A percentile compares a stretch with the other conserved stretches of the same genome.
Conservation (phyloP, 768 basidiomycete species). For the Dentipellis fragilis region DNA sequence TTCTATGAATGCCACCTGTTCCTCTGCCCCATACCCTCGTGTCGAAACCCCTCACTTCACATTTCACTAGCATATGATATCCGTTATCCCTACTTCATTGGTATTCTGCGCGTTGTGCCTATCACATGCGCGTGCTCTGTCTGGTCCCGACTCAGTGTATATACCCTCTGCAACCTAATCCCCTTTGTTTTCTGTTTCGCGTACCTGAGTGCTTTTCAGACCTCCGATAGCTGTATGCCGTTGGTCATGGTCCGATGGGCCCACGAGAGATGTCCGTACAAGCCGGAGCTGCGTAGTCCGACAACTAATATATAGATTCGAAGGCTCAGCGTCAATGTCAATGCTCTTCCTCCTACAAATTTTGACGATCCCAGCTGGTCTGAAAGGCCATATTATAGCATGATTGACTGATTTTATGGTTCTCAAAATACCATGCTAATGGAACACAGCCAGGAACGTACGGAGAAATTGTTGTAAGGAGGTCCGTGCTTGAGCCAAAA, state of each 20-base stretch:
- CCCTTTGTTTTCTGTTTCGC: neutral
- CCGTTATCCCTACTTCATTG: neutral
- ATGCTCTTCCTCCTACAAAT: too few relatives aligned
- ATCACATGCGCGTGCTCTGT: neutral
- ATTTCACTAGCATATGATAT: neutral
- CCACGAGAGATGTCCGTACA: too few relatives aligned
- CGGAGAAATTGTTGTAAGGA: neutral
- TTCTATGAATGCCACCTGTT: neutral
- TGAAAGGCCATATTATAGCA: too few relatives aligned
- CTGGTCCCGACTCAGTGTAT: neutral
- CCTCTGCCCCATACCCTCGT: neutral
- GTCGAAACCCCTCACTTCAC: neutral
- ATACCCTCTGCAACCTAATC: neutral
- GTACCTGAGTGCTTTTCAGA: too few relatives aligned
- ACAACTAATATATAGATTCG: neutral
- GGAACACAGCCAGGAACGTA: too few relatives aligned
- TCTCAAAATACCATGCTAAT: too few relatives aligned
- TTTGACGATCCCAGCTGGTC: too few relatives aligned
- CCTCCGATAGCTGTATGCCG: too few relatives aligned
- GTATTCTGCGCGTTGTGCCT: neutral
- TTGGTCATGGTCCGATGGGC: too few relatives aligned
- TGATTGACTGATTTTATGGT: too few relatives aligned
- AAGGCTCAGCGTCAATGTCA: too few relatives aligned
- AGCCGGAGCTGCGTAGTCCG: neutral
- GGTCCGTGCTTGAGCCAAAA: neutral